phyloP scores from a whole-genome alignment of 2,329 filamentous ascomycete genomes.

The Pseudodiploospora longispora region DNA sequence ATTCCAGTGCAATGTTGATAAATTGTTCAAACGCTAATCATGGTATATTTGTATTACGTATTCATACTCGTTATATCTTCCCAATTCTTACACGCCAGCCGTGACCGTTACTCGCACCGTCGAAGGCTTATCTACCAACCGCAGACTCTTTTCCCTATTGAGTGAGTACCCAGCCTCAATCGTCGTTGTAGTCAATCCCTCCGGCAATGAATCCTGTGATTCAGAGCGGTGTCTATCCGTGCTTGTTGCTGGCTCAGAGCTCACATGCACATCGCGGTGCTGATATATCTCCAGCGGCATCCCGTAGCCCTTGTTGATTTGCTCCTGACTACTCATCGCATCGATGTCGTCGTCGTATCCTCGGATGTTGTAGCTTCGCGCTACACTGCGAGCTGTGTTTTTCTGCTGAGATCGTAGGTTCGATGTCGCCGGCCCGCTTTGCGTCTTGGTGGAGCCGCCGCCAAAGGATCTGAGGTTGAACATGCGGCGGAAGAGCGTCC shows the following conservation, averaged over 20 bases:
- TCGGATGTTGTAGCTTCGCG: constrained; percentile 1
- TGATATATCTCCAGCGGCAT: constrained; percentile 30
- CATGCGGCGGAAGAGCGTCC: constrained; percentile 31
- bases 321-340: constrained; percentile 27
- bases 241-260: constrained; percentile 5
- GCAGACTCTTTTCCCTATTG: too few species aligned
- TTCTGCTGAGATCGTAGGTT: constrained; percentile 14
- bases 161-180: too few species aligned
- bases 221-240: background rate
- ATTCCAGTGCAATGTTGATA: too few species aligned
- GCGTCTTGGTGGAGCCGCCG: constrained; percentile 10
- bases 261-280: constrained; percentile 26
- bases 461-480: constrained; percentile 23
- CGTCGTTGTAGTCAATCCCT: constrained; percentile 5
- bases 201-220: constrained; percentile 4
- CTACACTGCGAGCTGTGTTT: constrained; percentile 2
- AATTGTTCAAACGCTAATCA: too few species aligned
- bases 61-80: too few species aligned
- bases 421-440: background rate
- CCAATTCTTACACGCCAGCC: too few species aligned
- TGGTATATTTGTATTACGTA: too few species aligned
- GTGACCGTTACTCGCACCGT: too few species aligned
- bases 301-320: constrained; percentile 23
- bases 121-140: too few species aligned
- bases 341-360: constrained; percentile 12